phyloP scores from a whole-genome alignment of 768 basidiomycete genomes.

The Boletus reticuloceps region DNA sequence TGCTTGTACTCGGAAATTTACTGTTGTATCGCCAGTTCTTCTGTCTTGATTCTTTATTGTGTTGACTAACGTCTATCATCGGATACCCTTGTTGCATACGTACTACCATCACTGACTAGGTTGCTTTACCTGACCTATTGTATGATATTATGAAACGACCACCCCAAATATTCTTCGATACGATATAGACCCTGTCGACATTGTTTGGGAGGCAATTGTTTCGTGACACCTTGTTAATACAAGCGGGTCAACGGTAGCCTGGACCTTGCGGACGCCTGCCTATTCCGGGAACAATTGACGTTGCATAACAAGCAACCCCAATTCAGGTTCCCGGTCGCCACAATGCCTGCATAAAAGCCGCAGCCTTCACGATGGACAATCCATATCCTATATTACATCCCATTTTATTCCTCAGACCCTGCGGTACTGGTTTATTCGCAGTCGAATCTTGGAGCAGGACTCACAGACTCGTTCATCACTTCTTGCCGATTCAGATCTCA shows the following conservation, averaged over 20 bases:
- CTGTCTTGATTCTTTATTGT: conserved; percentile 27
- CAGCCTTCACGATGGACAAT: background rate
- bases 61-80: conserved; percentile 25
- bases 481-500: background rate
- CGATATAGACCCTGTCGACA: background rate
- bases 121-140: conserved; percentile 26
- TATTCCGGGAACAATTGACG: conserved; percentile 16
- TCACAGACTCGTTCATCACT: conserved; percentile 3
- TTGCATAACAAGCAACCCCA: conserved; percentile 11
- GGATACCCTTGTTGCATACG: conserved; percentile 38
- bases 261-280: background rate
- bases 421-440: conserved; percentile 26
- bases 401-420: conserved; percentile 2
- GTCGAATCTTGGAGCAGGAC: conserved; percentile 20
- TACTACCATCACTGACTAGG: conserved; percentile 31
- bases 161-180: background rate
- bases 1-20: conserved; percentile 21
- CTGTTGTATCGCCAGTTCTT: conserved; percentile 28
- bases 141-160: conserved; percentile 20
- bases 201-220: conserved; percentile 3
- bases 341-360: conserved; percentile 15
- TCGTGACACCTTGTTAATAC: conserved; percentile 2
- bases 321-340: background rate
- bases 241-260: background rate
- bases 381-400: background rate